These are phyloP conservation scores for Dothistroma septosporum DNA, from an alignment of 2,329 filamentous ascomycete genomes.

Conservation along the genomic window DNA sequence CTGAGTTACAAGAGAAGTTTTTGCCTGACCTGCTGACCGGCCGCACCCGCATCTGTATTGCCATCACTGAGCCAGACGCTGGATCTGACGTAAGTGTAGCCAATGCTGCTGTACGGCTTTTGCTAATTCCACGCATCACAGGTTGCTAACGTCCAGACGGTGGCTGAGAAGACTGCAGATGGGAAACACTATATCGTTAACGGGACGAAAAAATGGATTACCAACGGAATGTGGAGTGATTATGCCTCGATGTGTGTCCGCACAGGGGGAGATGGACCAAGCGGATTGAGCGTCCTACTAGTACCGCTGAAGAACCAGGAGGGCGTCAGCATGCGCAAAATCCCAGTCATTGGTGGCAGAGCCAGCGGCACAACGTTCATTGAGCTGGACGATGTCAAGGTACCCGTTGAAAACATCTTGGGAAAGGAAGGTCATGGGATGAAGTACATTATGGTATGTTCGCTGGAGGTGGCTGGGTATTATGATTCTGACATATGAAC, in stretches of 20 bases:
- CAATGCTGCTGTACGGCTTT: no score
- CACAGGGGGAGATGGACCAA: conserved; percentile 59
- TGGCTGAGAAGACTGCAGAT: conserved; percentile 69
- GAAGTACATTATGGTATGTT: conserved; percentile 62
- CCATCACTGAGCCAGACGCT: conserved; percentile 83
- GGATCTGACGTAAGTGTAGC: conserved; percentile 55
- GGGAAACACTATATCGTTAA: conserved; percentile 67
- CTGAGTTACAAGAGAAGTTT: conserved; percentile 61
- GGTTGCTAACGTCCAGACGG: conserved; percentile 73
- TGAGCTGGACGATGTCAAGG: conserved; percentile 80
- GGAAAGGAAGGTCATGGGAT: conserved; percentile 82
- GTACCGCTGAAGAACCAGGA: conserved; percentile 67
- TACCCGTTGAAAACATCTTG: conserved; percentile 72
- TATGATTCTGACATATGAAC: neutral
- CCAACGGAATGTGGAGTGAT: conserved; percentile 72
- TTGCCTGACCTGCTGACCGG: conserved; percentile 69
- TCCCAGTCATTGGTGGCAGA: conserved; percentile 67
- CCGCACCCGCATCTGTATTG: conserved; percentile 81
- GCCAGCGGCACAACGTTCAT: conserved; percentile 73
- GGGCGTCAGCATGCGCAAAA: conserved; percentile 61
- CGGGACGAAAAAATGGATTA: conserved; percentile 80
- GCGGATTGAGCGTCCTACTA: conserved; percentile 68
- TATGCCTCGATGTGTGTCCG: conserved; percentile 74
- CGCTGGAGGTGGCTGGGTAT: neutral
- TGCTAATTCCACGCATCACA: neutral